A percentile compares a stretch with the other conserved stretches of the same genome.
Evolutionary conservation across 2,329 filamentous ascomycete species (phyloP).

Genomic region (Graphilbum fragrans): DNA sequence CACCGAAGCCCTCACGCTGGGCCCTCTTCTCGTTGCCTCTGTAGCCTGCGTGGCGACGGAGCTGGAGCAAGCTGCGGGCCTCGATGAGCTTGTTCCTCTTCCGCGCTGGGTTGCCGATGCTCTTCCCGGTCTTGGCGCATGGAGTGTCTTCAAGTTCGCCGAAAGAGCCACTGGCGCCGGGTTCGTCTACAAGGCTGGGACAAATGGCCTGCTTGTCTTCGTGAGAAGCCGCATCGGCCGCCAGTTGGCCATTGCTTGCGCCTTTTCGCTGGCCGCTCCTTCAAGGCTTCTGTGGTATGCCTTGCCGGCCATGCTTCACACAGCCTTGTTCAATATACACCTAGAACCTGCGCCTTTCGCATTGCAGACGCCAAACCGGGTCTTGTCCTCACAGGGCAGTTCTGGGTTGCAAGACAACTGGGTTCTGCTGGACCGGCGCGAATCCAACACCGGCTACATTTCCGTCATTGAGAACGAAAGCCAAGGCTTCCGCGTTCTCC

Average conservation of each 20-base stretch:
- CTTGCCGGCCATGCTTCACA: slow-evolving; percentile 62
- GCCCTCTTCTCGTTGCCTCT: slow-evolving; percentile 54
- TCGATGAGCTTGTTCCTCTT: slow-evolving; percentile 35
- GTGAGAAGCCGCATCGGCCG: slow-evolving; percentile 52
- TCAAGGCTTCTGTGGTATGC: slow-evolving; percentile 56
- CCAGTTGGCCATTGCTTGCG: slow-evolving; percentile 52
- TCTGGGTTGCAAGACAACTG: slow-evolving; percentile 27
- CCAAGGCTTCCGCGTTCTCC: slow-evolving; percentile 65
- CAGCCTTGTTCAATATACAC: slow-evolving; percentile 62
- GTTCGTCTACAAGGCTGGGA: not conserved
- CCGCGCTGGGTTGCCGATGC: slow-evolving; percentile 49
- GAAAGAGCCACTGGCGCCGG: slow-evolving; percentile 13
- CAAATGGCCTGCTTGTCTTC: slow-evolving; percentile 28
- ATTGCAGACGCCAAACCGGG: slow-evolving; percentile 51
- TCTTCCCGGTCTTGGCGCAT: slow-evolving; percentile 53
- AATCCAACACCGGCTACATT: slow-evolving; percentile 84
- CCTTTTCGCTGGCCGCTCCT: slow-evolving; percentile 55
- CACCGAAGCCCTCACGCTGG: slow-evolving; percentile 62
- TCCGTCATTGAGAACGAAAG: slow-evolving; percentile 71
- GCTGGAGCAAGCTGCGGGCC: slow-evolving; percentile 39
- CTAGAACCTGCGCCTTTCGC: slow-evolving; percentile 45
- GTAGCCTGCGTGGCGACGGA: slow-evolving; percentile 51
- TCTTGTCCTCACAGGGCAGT: slow-evolving; percentile 26
- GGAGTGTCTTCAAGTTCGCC: slow-evolving; percentile 47
- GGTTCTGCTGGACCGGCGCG: slow-evolving; percentile 65